Base-by-base conservation (phyloP, 768 basidiomycete genomes). In the Clavaria fumosa region DNA sequence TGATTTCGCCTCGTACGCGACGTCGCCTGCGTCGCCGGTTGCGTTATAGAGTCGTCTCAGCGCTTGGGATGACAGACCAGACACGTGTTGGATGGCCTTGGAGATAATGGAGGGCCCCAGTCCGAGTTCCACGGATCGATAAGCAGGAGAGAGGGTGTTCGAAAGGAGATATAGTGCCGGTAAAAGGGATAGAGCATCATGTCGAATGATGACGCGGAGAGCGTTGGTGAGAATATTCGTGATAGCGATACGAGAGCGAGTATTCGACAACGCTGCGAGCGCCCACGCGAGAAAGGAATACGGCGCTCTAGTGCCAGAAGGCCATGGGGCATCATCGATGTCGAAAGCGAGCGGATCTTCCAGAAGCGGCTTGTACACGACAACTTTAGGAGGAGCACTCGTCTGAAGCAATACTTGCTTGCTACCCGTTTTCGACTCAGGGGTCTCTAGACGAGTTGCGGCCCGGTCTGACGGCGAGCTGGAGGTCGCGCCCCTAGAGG, bases 1-100 rank as follows among this genome's bases (percentile, higher is more conserved):
- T 3, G 74, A 72, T 51, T 80, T 88, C 7, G 88, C 85, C 40
- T 73, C 70, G 47, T 75, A 88, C 1, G 90, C 90, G 5, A 90
- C 84, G 51, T 90, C 85, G 0, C 90, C 90, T 18, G 74, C 69
- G 55, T 95, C 90, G 3, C 90, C 90, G 23, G 63, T 72, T 31
- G 68, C 59, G 44, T 75, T 78, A 53, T 84, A 83, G 10, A 88
- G 54, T 39, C 61, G 68, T 54, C 62, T 75, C 32, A 79, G 65
- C 9, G 76, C 67, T 5, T 63, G 53, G 14, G 64, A 47, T 4
- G 70, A 67, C 21, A 81, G 58, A 15, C 81, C 80, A 11, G 80
- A 84, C 22, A 80, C 68, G 42, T 75, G 67, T 48, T 74, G 76
- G n/a, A 84, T 69, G 5, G 78, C 71, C 41, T 70, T 73, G 1